phyloP scores from a whole-genome alignment of 345 rosid genomes.

The Salix arbutifolia region DNA sequence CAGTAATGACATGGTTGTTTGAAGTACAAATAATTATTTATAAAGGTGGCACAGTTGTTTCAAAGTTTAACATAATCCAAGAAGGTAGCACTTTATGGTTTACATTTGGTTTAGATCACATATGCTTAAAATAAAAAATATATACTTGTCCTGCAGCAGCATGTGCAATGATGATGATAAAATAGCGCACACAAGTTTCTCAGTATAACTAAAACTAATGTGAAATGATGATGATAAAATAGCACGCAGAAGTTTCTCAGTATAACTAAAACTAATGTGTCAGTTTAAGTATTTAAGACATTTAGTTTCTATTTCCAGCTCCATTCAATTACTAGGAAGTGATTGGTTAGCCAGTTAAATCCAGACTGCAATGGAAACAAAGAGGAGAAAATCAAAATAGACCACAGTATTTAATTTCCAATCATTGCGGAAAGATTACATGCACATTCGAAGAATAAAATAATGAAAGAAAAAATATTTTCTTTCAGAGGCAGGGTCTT shows the following conservation, averaged over 20 bases:
- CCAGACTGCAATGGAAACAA: neutral
- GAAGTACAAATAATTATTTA: neutral
- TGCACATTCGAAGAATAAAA: neutral
- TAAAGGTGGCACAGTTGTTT: neutral
- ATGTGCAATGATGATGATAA: neutral
- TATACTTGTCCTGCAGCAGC: neutral
- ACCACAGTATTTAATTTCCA: neutral
- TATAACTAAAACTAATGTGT: neutral
- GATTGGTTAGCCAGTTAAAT: neutral
- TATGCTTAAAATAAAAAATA: neutral
- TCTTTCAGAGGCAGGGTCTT: neutral
- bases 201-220: neutral
- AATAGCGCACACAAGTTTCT: neutral
- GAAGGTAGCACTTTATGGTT: neutral
- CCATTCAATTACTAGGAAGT: neutral
- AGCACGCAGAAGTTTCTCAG: too few species aligned
- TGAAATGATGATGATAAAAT: neutral
- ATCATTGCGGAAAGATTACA: neutral
- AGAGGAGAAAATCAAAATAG: neutral
- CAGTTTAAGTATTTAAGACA: neutral
- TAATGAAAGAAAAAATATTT: neutral
- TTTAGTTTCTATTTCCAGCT: neutral
- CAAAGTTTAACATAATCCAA: neutral
- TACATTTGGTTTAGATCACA: too few species aligned
- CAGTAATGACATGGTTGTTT: neutral